Base-by-base conservation (phyloP, 208 protist species). In the Trypanosomatidae sp. region DNA sequence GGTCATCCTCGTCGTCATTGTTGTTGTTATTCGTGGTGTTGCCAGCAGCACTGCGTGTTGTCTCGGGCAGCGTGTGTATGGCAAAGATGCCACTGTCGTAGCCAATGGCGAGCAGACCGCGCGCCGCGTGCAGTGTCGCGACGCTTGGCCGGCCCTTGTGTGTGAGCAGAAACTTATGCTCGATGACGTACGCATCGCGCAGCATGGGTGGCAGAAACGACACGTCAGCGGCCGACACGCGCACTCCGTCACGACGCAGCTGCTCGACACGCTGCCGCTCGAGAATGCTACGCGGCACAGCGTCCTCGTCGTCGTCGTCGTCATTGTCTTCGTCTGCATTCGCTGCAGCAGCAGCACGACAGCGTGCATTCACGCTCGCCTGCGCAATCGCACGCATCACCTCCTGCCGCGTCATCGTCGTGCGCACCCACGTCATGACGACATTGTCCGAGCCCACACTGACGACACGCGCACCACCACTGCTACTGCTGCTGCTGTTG, bases 21-120 rank as follows among this genome's bases (percentile, higher is more conserved):
- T 38, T 25, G 40, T 23, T 16, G 21, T n/a, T 35, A 32, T 20
- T 33, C 19, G 5, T 23, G 13, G 11, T 33, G n/a, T 42, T 21
- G 38, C 11, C 35, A 18, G 25, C 27, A 2, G 13, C 48, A 19
- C 49, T 39, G 8, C 48, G 48, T 24, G 64, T 57, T 11, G 37
- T 37, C 43, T 41, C 46, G 19, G 43, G 50, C 8, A 88, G 47
- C 6, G 73, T 63, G 56, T 94, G 84, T 35, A 95, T 78, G 13
- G 84, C 85, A 49, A 95, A 93, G 58, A 88, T 86, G 33, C 88
- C 88, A 53, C 71, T 92, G 55, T 74, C 88, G 66, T 91, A 93
- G 28, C 88, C 88, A 43, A 91, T 70, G 13, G 81, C 78, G 21
- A 94, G 55, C 39, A 95, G 75, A 5, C 75, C 78, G 16, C 78